Conservation (phyloP, 1,284 basidiomycete species). For the Hypsizygus ulmarius region DNA sequence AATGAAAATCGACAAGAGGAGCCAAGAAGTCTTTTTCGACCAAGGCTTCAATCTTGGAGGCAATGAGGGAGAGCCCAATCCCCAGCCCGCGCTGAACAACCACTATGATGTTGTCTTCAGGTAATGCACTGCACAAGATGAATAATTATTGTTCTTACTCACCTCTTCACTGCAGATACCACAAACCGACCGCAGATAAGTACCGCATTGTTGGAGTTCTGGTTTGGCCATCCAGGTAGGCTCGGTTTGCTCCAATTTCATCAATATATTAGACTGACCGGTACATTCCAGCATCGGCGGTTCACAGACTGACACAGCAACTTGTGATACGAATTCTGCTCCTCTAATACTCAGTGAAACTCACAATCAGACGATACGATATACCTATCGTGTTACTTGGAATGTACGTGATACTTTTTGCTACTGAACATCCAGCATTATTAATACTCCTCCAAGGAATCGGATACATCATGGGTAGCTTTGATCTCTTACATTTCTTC, state of each 20-base stretch:
- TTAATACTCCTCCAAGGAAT: conserved; percentile 51
- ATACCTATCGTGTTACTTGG: conserved; percentile 91
- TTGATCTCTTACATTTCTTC: neutral
- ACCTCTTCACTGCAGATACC: conserved; percentile 58
- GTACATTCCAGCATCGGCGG: conserved; percentile 53
- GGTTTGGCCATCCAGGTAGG: conserved; percentile 83
- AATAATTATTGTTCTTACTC: neutral
- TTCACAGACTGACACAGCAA: conserved; percentile 42
- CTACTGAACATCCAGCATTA: conserved; percentile 1
- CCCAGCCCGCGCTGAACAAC: conserved; percentile 80
- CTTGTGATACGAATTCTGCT: conserved; percentile 39
- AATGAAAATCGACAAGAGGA: conserved; percentile 80
- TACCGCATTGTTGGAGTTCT: conserved; percentile 89
- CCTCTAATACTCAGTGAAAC: conserved; percentile 67
- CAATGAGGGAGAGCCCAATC: conserved; percentile 53
- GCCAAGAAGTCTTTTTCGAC: conserved; percentile 84
- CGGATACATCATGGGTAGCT: conserved; percentile 78
- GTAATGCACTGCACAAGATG: conserved; percentile 35
- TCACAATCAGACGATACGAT: conserved; percentile 68
- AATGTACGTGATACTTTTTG: conserved; percentile 47
- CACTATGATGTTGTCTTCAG: conserved; percentile 85
- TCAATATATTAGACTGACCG: conserved; percentile 5
- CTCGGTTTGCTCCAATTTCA: conserved; percentile 1
- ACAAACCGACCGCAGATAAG: conserved; percentile 64
- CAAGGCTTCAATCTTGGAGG: conserved; percentile 83